Evolutionary conservation across 2,329 filamentous ascomycete species (phyloP).

Genomic region (Dactylonectria estremocensis): DNA sequence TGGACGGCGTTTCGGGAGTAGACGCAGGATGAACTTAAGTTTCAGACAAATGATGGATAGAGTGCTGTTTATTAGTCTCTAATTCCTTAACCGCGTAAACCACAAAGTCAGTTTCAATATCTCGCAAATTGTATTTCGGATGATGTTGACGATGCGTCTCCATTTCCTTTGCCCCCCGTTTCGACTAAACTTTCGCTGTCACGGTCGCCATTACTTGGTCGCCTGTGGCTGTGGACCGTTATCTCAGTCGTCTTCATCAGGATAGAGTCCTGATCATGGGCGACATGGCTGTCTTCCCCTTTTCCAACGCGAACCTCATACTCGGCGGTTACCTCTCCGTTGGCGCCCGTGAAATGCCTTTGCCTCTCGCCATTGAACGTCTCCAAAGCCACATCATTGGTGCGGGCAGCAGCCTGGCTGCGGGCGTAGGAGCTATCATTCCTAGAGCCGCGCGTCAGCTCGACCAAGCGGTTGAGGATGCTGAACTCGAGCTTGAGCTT

Average conservation of each 20-base stretch:
- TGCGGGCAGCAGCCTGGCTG: slow-evolving; percentile 33
- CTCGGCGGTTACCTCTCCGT: slow-evolving; percentile 31
- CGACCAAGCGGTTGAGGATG: no score
- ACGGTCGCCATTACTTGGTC: slow-evolving; percentile 14
- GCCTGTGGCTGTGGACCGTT: slow-evolving; percentile 32
- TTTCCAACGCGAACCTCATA: slow-evolving; percentile 42
- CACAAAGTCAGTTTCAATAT: slow-evolving; percentile 11
- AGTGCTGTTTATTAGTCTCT: no score
- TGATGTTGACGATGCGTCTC: slow-evolving; percentile 40
- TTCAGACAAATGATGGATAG: no score
- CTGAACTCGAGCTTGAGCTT: slow-evolving; percentile 58
- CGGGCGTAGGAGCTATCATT: slow-evolving; percentile 41
- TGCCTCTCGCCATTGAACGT: slow-evolving; percentile 37
- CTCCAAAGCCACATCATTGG: slow-evolving; percentile 36
- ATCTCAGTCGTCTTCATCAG: slow-evolving; percentile 42
- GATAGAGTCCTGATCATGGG: slow-evolving; percentile 20
- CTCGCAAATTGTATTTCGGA: slow-evolving; percentile 44
- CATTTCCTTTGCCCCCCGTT: slow-evolving; percentile 24
- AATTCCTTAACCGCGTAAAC: background rate
- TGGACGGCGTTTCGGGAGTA: no score
- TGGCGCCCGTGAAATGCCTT: slow-evolving; percentile 17
- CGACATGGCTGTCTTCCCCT: slow-evolving; percentile 10
- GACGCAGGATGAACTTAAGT: no score
- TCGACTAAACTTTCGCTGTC: slow-evolving; percentile 27
- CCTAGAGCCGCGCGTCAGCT: slow-evolving; percentile 35